Base-by-base conservation (phyloP, 768 basidiomycete genomes). In the Xerocomus potaroensis region DNA sequence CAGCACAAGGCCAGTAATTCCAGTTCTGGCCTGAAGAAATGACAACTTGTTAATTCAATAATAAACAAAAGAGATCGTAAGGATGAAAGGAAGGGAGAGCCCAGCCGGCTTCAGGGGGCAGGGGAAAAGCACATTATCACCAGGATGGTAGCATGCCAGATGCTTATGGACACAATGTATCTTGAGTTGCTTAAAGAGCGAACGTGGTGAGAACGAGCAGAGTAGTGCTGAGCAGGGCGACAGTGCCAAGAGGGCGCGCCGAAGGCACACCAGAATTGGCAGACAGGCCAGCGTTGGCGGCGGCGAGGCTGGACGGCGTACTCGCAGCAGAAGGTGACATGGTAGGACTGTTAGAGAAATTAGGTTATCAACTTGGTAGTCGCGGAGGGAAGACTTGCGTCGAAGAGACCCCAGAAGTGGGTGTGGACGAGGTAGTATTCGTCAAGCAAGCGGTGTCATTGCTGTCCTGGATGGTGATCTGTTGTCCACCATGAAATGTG, bases 381-480 rank as follows among this genome's bases (percentile, higher is more conserved):
- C n/a, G n/a, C n/a, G n/a, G n/a, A n/a, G n/a, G n/a, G n/a, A n/a
- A n/a, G n/a, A n/a, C n/a, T n/a, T n/a, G n/a, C 7, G 23, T 60
- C 35, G 50, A 38, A 18, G 8, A 27, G 10, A 47, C 24, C 54
- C 8, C 0, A 12, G 39, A 30, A 45, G 33, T 27, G 1, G 24
- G 14, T 18, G 42, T 33, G 8, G 53, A 9, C 5, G 53, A 38
- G 30, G 51, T 12, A 8, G 38, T 31, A 26, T 39, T 43, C 27
- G 48, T 0, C 43, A 77, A 48, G 58, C 76, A 77, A 16, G 72
- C 69, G 6, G 60, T 41, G 48, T 74, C 64, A 35, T 50, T 56
- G 58, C 71, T 72, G 18, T 15, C 10, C 30, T 60, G 57, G 16
- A 78, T 58, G 29, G 62, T 62, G 53, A 72, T 55, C 75, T 76